Evolutionary conservation across 1,284 basidiomycete species (phyloP).

Genomic region (Vanrija sp.): DNA sequence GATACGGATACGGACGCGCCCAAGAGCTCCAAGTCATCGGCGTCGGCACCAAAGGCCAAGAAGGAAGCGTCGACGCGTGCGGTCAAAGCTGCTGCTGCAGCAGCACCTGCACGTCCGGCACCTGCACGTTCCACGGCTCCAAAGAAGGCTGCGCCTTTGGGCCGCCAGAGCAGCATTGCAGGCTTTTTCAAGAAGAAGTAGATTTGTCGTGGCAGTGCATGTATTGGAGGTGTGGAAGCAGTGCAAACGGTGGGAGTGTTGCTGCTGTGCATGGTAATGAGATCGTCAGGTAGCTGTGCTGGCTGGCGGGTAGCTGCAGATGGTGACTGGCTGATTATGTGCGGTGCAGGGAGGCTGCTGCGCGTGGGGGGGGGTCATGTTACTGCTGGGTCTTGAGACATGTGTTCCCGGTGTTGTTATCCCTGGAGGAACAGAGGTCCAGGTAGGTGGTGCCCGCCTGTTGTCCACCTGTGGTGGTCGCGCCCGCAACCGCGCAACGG

Average conservation of each 20-base stretch:
- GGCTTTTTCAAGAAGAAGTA: conserved; percentile 43
- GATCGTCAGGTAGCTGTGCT: no score
- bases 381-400: no score
- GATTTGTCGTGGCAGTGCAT: not conserved
- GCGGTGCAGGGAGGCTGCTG: no score
- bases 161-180: conserved; percentile 32
- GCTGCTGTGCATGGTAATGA: not conserved
- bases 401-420: no score
- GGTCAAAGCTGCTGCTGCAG: conserved; percentile 2
- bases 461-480: no score
- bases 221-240: not conserved
- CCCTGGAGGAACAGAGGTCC: no score
- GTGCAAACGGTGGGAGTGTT: not conserved
- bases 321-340: no score
- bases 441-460: no score
- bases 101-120: conserved; percentile 1
- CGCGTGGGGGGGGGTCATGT: no score
- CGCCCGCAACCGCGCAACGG: no score
- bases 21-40: not conserved
- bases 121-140: conserved; percentile 12
- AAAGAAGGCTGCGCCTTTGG: conserved; percentile 13
- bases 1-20: conserved; percentile 24
- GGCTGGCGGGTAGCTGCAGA: conserved; percentile 18
- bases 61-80: not conserved
- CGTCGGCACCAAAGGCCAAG: not conserved